Evolutionary conservation across 1,284 basidiomycete genomes (phyloP).

Genomic region (Phlebopus sp.): DNA sequence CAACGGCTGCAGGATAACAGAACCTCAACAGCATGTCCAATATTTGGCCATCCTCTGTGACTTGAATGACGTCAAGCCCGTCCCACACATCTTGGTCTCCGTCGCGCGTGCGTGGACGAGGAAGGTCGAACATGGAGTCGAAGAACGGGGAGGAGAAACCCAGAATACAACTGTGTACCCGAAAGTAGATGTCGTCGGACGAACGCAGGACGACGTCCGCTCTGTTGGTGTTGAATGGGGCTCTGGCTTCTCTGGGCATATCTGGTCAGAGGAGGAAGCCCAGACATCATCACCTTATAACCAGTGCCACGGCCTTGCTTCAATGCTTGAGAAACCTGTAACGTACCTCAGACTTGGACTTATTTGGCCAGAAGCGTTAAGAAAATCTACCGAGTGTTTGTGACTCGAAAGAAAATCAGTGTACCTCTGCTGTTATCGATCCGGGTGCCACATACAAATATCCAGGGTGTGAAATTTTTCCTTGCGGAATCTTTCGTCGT

Average conservation of each 20-base stretch:
- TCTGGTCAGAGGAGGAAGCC: not conserved
- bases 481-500: no score
- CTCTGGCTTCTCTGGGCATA: conserved; percentile 24
- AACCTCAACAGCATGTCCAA: conserved; percentile 36
- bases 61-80: conserved; percentile 29
- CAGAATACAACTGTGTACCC: conserved; percentile 34
- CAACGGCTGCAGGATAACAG: conserved; percentile 36
- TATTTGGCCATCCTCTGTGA: conserved; percentile 33
- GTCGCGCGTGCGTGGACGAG: conserved; percentile 16
- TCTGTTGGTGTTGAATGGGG: conserved; percentile 25
- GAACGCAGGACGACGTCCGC: conserved; percentile 38
- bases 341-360: no score
- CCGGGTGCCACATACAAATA: no score
- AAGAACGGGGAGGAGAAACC: conserved; percentile 37
- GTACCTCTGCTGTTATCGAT: no score
- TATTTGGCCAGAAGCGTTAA: no score
- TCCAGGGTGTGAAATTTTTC: no score
- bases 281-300: not conserved
- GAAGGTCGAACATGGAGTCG: conserved; percentile 36
- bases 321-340: no score
- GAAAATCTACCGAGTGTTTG: no score
- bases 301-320: no score
- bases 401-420: no score
- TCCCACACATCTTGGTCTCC: conserved; percentile 12
- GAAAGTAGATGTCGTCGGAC: conserved; percentile 37